Conservation (phyloP, 148 eudicot species). For the Nyssa sinensis region DNA sequence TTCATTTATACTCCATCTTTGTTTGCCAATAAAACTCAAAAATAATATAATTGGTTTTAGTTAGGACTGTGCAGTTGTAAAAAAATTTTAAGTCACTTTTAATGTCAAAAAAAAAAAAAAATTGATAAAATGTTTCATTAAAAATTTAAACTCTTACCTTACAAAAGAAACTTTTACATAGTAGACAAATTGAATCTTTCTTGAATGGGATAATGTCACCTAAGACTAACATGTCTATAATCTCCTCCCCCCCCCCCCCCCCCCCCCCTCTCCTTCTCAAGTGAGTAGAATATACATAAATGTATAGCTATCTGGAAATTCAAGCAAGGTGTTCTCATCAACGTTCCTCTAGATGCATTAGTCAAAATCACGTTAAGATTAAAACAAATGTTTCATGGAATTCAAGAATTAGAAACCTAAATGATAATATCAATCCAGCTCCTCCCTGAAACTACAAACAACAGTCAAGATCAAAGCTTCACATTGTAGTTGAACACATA, state of each 20-base stretch:
- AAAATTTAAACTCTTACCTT: not conserved
- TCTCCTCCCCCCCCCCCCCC: too few species aligned
- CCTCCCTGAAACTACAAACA: not conserved
- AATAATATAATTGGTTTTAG: not conserved
- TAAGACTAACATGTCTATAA: not conserved
- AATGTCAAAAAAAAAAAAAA: not conserved
- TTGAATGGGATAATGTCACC: too few species aligned
- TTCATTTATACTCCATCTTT: not conserved
- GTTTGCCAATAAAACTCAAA: not conserved
- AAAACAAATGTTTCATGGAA: not conserved
- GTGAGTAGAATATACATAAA: not conserved
- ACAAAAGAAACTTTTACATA: too few species aligned
- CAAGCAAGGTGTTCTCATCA: not conserved
- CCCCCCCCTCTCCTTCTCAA: too few species aligned
- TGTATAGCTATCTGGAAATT: not conserved
- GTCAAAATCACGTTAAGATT: not conserved
- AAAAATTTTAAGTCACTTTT: too few species aligned
- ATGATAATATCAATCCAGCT: not conserved
- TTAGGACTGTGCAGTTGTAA: not conserved
- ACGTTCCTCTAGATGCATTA: too few species aligned
- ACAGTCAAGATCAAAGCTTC: not conserved
- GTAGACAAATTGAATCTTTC: not conserved
- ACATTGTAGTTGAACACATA: not conserved
- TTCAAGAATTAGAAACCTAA: not conserved
- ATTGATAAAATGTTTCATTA: not conserved